phyloP scores from a whole-genome alignment of 192 early-diverging fungal genomes.

The Geranomyces variabilis region DNA sequence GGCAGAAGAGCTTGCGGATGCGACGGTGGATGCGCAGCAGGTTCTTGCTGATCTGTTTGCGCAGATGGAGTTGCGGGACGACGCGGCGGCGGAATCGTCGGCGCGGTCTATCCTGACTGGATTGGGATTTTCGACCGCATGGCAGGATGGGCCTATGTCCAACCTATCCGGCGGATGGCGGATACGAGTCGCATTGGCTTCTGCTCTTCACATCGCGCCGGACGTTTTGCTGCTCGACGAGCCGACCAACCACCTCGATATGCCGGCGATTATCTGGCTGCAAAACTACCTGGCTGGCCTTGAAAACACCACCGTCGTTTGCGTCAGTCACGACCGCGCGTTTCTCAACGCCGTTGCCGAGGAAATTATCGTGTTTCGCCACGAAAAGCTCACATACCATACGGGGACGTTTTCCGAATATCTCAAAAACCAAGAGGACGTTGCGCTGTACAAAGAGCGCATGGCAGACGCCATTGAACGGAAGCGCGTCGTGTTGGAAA shows the following conservation, averaged over 20 bases:
- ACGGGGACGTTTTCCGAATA: conserved; percentile 88
- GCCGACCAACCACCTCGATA: conserved; percentile 85
- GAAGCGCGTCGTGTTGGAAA: conserved; percentile 64
- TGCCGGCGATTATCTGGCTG: conserved; percentile 92
- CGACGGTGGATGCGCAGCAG: not conserved
- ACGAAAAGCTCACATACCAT: conserved; percentile 74
- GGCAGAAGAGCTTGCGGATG: conserved; percentile 16
- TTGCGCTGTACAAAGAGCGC: conserved; percentile 59
- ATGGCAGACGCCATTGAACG: conserved; percentile 17
- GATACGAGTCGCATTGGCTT: conserved; percentile 84
- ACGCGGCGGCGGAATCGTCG: conserved; percentile 52
- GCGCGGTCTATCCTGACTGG: conserved; percentile 73
- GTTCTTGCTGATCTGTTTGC: conserved; percentile 20
- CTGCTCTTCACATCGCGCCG: conserved; percentile 80
- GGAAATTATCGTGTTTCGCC: conserved; percentile 55
- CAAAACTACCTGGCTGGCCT: conserved; percentile 71
- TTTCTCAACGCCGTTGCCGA: conserved; percentile 79
- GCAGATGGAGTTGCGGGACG: conserved; percentile 19
- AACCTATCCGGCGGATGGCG: conserved; percentile 85
- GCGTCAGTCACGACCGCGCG: conserved; percentile 87
- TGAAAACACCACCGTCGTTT: conserved; percentile 68
- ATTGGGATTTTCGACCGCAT: conserved; percentile 70
- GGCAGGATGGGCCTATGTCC: conserved; percentile 54
- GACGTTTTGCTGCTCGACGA: conserved; percentile 90
- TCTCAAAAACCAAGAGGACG: conserved; percentile 73